Evolutionary conservation across 1,284 basidiomycete genomes (phyloP), one percentile per base, ranked within the genome.

Genomic region (Rugosomyces carneus): DNA sequence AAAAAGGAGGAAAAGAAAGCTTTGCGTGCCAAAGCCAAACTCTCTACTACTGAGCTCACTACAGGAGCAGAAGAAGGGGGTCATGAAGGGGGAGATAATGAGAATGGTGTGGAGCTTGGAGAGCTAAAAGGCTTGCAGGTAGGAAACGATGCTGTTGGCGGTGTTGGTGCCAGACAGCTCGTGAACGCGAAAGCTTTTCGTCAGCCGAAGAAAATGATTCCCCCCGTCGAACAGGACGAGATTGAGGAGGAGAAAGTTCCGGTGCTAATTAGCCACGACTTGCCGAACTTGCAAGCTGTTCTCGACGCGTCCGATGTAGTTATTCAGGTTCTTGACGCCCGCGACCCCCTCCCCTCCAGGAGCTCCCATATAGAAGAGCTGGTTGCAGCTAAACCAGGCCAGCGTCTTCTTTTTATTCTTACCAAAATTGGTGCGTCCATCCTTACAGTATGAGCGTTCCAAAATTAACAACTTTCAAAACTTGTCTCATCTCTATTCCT

Each of bases 261-360:
- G 0, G 65, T 78, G 24, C 71, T 91, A 45, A 68, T 89, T 32
- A 84, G 86, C 58, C 78, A 75, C 7, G 81, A 84, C 47, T 65
- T 89, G 20, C 76, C 79, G 0, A 80, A 79, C 50, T 67, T 93
- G 19, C 71, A 80, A 48, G 67, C 83, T n/a, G 88, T 85, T 5
- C 63, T 98, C 51, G 83, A 92, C 56, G 75, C 77, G 48, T 84
- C 91, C 34, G 91, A 99, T 62, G 84, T 93, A 3, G 67, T 97
- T 6, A 60, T 97, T 44, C 73, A 93, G 66, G 80, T 95, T 1
- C 71, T 96, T 40, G 93, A 96, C 61, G 89, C 87, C 1, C 75
- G 91, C 38, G 93, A 95, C 62, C 90, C 93, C 1, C 60, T 81
- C 18, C 72, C 85, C 7, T 84, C 76, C 58, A 70, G 88, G 49